Evolutionary conservation across 1,284 basidiomycete species (phyloP), one percentile per base, ranked within the genome.

Genomic region (Austroboletus sp.): DNA sequence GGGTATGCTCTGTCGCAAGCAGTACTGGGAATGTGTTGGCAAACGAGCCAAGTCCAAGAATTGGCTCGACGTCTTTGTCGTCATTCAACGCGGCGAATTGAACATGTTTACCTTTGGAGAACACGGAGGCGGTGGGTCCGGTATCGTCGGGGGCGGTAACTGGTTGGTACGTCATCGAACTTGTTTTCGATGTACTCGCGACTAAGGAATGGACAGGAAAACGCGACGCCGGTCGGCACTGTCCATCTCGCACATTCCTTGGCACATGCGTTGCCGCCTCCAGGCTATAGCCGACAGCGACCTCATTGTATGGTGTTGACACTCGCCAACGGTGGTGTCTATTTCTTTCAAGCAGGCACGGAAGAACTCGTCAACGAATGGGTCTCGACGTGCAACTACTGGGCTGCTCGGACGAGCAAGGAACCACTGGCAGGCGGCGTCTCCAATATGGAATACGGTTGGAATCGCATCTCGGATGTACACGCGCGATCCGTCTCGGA

Each of bases 371-470:
- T 97, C 31, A 88, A 89, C 59, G 95, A 98, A 66, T 98, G 95
- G 95, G 93, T 97, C 7, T 85, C 87, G 27, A 96, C 95, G 0
- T 98, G 94, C 77, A 98, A 98, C 69, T 98, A 98, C 65, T 98
- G 94, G 93, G 91, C 95, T 0, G 95, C 95, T 0, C 76, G 94
- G 27, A 84, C 81, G 53, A 92, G 88, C 65, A 92, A 94, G 57
- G 92, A 96, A 60, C 95, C 95, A 0, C 75, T 98, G 3, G 77
- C 87, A 2, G 95, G 94, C 3, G 95, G 94, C 25, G 92, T 98
- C 2, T 93, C 90, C 39, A 98, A 98, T 68, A 95, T 98, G 86
- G 96, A 98, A 65, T 98, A 98, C 60, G 95, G 95, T 9, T 98
- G 95, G 95, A 94, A 85, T 61, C 80, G 88, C 31, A 76, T 86